phyloP scores from a whole-genome alignment of 768 basidiomycete species.

The Suillus luteus region DNA sequence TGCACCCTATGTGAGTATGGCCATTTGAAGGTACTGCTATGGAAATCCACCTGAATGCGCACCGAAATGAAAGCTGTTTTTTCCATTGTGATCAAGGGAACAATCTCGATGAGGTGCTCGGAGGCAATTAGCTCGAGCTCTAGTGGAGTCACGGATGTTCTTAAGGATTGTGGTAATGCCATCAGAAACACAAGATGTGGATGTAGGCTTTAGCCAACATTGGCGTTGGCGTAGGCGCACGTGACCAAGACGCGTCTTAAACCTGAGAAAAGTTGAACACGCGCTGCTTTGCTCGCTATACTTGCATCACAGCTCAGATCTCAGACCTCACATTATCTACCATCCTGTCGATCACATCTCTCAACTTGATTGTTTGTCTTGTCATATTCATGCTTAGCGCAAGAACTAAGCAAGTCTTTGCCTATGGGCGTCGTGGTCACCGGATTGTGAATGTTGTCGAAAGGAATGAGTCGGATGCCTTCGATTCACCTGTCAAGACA shows the following conservation, averaged over 20 bases:
- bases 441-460: constrained; percentile 54
- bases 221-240: background rate
- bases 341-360: background rate
- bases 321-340: background rate
- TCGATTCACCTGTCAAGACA: constrained; percentile 10
- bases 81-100: constrained; percentile 90
- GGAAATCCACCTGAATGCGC: constrained; percentile 5
- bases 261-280: background rate
- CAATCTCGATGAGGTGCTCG: constrained; percentile 81
- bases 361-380: background rate
- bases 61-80: constrained; percentile 88
- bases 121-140: constrained; percentile 90
- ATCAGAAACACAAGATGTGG: constrained; percentile 38
- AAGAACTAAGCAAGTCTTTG: constrained; percentile 64
- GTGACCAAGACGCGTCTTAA: constrained; percentile 12
- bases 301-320: background rate
- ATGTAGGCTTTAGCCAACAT: background rate
- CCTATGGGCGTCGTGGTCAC: constrained; percentile 64
- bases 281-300: background rate
- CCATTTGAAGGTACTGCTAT: background rate
- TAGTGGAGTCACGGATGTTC: constrained; percentile 73
- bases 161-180: constrained; percentile 76
- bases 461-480: constrained; percentile 22
- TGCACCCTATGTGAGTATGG: constrained; percentile 58
- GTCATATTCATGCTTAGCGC: constrained; percentile 51